Evolutionary conservation across 2,329 filamentous ascomycete species (phyloP), one percentile per base, ranked within the genome.

Genomic region (Ceratocystis ficicola): DNA sequence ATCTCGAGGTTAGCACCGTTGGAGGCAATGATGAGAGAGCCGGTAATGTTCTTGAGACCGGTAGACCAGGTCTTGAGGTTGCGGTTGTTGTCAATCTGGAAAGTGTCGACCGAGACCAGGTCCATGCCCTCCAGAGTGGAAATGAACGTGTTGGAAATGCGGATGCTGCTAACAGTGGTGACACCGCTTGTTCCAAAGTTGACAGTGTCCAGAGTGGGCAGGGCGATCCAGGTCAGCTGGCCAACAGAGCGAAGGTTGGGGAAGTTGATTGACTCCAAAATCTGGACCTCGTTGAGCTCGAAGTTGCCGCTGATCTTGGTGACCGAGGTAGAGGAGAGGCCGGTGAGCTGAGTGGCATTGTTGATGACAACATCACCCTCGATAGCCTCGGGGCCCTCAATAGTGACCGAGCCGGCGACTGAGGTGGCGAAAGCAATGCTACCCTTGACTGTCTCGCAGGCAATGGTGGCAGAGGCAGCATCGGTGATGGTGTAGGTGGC

Each of bases 71-170:
- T 80, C 73, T 83, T 84, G 71, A 99, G 82, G 74, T 87, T 86
- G 69, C 79, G 79, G 85, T 97, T 97, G 86, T 96, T 96, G 83
- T 89, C 87, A 77, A 99, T 87, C 75, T 89, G 80, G 74, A 99
- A 83, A 70, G 79, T 81, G 66, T 83, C 81, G 65, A 90, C 86
- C n/a, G 82, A 81, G 69, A 84, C 77, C 69, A 97, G 81, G 74
- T 90, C 88, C 75, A 99, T 88, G 73, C 90, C 91, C 70, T 86
- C 81, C 68, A 99, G 83, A 70, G 82, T 85, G 74, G 79, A 82
- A 71, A 99, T 83, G 76, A 86, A 85, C 63, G 94, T 99, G 80
- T 99, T 94, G 77, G 85, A 83, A 74, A 99, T 92, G 71, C 79
- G 77, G 71, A 99, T 83, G 69, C 78, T 82, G 69, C 77, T 78